Evolutionary conservation across 1,139 yeast genomes (phyloP).

Genomic region (Geotrichum histeridarum): DNA sequence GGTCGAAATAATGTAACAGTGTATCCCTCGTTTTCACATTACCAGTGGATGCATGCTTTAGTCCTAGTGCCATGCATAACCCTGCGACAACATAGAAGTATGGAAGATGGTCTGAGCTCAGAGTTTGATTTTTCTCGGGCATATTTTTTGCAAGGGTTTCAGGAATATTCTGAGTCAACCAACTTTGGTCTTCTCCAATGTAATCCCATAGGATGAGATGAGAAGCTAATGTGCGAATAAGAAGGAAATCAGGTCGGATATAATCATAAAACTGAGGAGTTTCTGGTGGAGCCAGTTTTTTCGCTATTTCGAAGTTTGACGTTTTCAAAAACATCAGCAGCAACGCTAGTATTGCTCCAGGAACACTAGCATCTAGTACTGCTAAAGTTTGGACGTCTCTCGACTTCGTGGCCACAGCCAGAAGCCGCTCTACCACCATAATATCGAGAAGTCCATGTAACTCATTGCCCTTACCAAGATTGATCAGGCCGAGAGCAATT

Average conservation of each 20-base stretch:
- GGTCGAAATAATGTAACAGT: constrained; percentile 59
- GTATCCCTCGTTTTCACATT: constrained; percentile 53
- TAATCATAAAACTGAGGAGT: constrained; percentile 62
- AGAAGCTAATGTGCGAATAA: constrained; percentile 62
- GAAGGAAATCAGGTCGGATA: constrained; percentile 71
- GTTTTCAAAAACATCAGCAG: constrained; percentile 70
- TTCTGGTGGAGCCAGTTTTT: constrained; percentile 58
- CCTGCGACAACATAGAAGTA: constrained; percentile 72
- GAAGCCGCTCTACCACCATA: constrained; percentile 60
- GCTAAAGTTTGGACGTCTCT: constrained; percentile 65
- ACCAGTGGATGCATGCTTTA: constrained; percentile 70
- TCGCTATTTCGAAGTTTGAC: constrained; percentile 55
- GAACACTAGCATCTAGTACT: constrained; percentile 66
- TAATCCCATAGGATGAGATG: constrained; percentile 76
- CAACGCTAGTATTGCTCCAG: constrained; percentile 78
- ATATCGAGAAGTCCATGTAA: constrained; percentile 62
- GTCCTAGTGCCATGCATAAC: constrained; percentile 64
- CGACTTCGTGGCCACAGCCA: constrained; percentile 56
- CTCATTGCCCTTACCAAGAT: constrained; percentile 70
- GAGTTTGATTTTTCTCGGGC: constrained; percentile 29
- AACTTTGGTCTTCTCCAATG: constrained; percentile 48
- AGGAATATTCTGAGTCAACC: constrained; percentile 63
- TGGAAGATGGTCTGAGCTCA: constrained; percentile 62
- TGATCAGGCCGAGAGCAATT: constrained; percentile 79
- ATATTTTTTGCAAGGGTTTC: constrained; percentile 29